Percentiles rank a stretch among this genome's conserved stretches.
Conservation (phyloP, 2,329 filamentous ascomycete genomes). For the Fusarium nurragi region DNA sequence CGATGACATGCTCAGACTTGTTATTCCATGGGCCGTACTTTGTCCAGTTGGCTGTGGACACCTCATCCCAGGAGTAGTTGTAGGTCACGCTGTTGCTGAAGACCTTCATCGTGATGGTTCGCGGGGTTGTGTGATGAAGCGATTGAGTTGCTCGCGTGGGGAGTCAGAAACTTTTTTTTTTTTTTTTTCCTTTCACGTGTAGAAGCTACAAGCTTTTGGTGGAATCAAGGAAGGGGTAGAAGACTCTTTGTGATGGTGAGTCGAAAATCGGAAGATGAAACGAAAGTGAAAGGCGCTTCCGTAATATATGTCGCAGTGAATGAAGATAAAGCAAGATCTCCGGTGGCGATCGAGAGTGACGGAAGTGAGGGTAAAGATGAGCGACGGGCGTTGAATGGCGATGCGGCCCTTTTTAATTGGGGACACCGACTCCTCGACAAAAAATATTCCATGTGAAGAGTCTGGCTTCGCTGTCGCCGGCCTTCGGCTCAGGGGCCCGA, state of each 20-base stretch:
- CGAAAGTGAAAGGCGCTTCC: constrained; percentile 5
- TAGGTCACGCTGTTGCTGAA: constrained; percentile 91
- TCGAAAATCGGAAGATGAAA: constrained; percentile 1
- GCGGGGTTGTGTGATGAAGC: constrained; percentile 4
- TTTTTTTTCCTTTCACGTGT: constrained; percentile 27
- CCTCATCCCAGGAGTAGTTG: constrained; percentile 98
- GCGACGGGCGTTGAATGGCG: constrained; percentile 17
- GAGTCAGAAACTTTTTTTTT: constrained; percentile 37
- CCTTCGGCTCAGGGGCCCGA: constrained; percentile 38
- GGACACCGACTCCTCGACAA: constrained; percentile 31
- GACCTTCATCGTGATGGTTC: constrained; percentile 79
- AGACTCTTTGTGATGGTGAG: constrained; percentile 7
- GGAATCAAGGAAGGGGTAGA: constrained; percentile 6
- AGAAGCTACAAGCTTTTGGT: not conserved
- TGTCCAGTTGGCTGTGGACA: constrained; percentile 96
- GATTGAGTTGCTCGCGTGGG: constrained; percentile 17
- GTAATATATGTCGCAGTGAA: constrained; percentile 30
- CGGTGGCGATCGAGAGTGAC: constrained; percentile 31
- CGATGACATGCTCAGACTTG: constrained; percentile 95
- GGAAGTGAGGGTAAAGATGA: constrained; percentile 34
- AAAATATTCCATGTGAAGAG: constrained; percentile 45
- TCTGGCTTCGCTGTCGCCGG: constrained; percentile 44
- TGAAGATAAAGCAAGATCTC: constrained; percentile 27
- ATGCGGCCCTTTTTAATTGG: constrained; percentile 42
- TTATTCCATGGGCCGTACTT: constrained; percentile 99